These are phyloP conservation scores for Aspergillus nidulans DNA, from an alignment of 495 filamentous ascomycete genomes.

Conservation along the genomic window DNA sequence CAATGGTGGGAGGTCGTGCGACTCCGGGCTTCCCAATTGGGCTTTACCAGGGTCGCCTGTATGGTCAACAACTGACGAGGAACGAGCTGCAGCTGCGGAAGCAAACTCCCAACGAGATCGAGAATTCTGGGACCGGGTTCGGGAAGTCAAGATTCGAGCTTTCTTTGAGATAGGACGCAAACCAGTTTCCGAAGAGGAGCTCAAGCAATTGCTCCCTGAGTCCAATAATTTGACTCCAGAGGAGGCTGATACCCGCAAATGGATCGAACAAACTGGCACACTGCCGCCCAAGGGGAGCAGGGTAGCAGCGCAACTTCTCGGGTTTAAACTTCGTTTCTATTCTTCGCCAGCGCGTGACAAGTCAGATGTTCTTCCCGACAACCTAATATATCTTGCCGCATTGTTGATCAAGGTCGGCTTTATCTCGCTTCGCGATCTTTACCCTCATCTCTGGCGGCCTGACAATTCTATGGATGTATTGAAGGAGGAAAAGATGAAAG, in stretches of 20 bases:
- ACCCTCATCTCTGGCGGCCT: conserved; percentile 83
- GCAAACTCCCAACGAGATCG: conserved; percentile 60
- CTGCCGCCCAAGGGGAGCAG: conserved; percentile 80
- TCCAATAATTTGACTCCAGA: conserved; percentile 37
- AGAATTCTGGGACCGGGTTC: conserved; percentile 78
- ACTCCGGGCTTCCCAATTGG: conserved; percentile 70
- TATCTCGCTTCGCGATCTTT: conserved; percentile 89
- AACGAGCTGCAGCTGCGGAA: conserved; percentile 48
- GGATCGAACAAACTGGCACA: conserved; percentile 75
- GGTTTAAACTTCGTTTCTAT: conserved; percentile 97
- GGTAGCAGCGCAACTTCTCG: conserved; percentile 88
- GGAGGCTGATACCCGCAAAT: conserved; percentile 54
- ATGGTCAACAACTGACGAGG: conserved; percentile 58
- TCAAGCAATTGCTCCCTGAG: conserved; percentile 40
- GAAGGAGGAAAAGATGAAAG: conserved; percentile 61
- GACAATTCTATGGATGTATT: conserved; percentile 77
- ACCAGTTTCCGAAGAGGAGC: conserved; percentile 47
- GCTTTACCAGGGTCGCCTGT: conserved; percentile 64
- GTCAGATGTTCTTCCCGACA: conserved; percentile 74
- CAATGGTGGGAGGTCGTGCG: conserved; percentile 29
- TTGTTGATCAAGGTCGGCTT: conserved; percentile 96
- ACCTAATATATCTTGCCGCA: conserved; percentile 84
- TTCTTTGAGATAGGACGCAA: conserved; percentile 82
- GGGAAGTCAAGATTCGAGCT: conserved; percentile 68
- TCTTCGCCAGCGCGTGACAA: conserved; percentile 64